A percentile compares a stretch with the other conserved stretches of the same genome.
Conservation (phyloP, 768 basidiomycete genomes). For the Pleurotus salmoneostramineus region DNA sequence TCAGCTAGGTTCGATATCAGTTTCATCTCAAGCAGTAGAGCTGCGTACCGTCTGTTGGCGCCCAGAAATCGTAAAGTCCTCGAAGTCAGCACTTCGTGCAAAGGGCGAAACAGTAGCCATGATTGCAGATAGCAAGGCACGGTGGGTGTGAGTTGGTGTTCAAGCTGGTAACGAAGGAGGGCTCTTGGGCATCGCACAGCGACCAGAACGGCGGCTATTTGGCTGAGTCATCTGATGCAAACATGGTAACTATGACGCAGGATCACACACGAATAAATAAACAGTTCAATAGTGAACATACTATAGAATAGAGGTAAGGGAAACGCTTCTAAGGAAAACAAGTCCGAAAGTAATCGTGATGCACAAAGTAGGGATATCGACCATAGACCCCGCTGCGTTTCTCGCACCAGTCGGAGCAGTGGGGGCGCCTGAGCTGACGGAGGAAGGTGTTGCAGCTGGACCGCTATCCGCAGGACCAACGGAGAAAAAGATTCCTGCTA, state of each 20-base stretch:
- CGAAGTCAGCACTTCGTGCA: conserved; percentile 56
- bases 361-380: too few species aligned
- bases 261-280: too few species aligned
- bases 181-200: neutral
- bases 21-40: neutral
- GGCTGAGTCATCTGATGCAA: neutral
- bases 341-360: too few species aligned
- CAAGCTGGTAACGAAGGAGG: neutral
- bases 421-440: neutral
- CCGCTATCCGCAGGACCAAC: neutral
- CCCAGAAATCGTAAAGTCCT: conserved; percentile 44
- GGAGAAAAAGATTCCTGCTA: neutral
- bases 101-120: conserved; percentile 54
- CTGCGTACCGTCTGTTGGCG: conserved; percentile 56
- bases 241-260: neutral
- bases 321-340: too few species aligned
- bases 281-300: too few species aligned
- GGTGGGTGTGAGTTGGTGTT: neutral
- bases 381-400: too few species aligned
- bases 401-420: too few species aligned
- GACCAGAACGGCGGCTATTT: neutral
- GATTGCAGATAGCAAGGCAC: conserved; percentile 1
- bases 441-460: neutral
- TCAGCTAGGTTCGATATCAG: neutral
- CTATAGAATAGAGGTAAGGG: too few species aligned